Evolutionary conservation across 83 land plant species (phyloP).

Genomic region (Diphasiastrum complanatum): DNA sequence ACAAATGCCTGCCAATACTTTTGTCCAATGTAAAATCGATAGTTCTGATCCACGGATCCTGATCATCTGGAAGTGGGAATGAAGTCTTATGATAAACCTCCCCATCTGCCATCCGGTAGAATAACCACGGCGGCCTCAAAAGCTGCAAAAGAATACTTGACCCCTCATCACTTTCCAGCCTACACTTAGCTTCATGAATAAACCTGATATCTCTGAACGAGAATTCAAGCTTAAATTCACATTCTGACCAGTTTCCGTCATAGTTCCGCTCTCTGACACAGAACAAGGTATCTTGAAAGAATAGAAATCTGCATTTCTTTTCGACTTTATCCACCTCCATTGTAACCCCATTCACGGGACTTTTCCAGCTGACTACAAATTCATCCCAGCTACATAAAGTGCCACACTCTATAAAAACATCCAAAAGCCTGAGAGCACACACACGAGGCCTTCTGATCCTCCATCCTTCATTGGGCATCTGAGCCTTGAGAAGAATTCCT

Average conservation of each 20-base stretch:
- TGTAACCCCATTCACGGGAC: conserved; percentile 42
- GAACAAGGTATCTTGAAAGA: conserved; percentile 43
- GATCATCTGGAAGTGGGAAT: conserved; percentile 61
- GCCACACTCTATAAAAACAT: conserved; percentile 53
- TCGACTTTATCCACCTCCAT: conserved; percentile 58
- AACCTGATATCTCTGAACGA: conserved; percentile 42
- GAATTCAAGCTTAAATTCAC: conserved; percentile 69
- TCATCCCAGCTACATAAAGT: conserved; percentile 36
- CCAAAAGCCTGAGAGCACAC: conserved; percentile 37
- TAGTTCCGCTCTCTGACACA: conserved; percentile 17
- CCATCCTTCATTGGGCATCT: conserved; percentile 38
- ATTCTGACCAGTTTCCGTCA: conserved; percentile 35
- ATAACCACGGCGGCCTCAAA: conserved; percentile 51
- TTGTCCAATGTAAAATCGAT: conserved; percentile 61
- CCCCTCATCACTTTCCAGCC: conserved; percentile 4
- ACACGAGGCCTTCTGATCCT: conserved; percentile 32
- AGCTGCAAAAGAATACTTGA: conserved; percentile 49
- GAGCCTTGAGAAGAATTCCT: conserved; percentile 30
- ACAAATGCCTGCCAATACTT: conserved; percentile 59
- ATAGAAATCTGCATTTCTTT: conserved; percentile 39
- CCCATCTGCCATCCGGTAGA: conserved; percentile 77
- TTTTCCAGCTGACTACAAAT: conserved; percentile 53
- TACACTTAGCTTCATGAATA: conserved; percentile 29
- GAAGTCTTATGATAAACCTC: conserved; percentile 44
- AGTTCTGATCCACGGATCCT: conserved; percentile 89